phyloP scores from a whole-genome alignment of 768 basidiomycete genomes.

The Lactifluus volemus region DNA sequence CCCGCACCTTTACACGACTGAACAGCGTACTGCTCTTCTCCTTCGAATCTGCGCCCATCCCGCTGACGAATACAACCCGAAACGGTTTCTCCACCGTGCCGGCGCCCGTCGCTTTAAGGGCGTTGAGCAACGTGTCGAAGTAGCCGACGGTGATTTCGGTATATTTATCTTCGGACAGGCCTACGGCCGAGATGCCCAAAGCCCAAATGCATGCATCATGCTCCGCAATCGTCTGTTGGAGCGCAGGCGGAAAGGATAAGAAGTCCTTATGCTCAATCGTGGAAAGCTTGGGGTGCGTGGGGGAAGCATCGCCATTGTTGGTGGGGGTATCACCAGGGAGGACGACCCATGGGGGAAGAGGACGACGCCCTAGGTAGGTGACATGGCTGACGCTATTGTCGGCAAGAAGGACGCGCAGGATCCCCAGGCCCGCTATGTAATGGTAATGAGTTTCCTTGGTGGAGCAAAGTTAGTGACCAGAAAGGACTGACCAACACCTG shows the following conservation, averaged over 20 bases:
- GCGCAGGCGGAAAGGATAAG: constrained; percentile 12
- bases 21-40: constrained; percentile 22
- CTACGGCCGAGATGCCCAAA: constrained; percentile 16
- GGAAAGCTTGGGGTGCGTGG: constrained; percentile 19
- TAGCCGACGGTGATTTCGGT: constrained; percentile 24
- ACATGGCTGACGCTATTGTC: constrained; percentile 18
- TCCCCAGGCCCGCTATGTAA: constrained; percentile 21
- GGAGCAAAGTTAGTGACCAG: background rate
- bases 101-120: constrained; percentile 7
- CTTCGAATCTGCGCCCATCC: constrained; percentile 23
- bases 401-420: constrained; percentile 19
- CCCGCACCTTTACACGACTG: constrained; percentile 22
- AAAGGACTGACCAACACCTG: constrained; percentile 13
- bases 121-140: constrained; percentile 9
- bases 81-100: constrained; percentile 21
- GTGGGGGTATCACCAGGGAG: constrained; percentile 7
- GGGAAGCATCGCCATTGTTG: background rate
- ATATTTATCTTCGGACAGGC: constrained; percentile 18
- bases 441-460: background rate
- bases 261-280: constrained; percentile 21
- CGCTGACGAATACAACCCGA: constrained; percentile 24
- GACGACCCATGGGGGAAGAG: constrained; percentile 19
- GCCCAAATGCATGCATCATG: constrained; percentile 26
- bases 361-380: constrained; percentile 23
- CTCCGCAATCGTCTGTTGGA: constrained; percentile 16